Base-by-base conservation (phyloP, 2,329 filamentous ascomycete genomes). In the Aspergillus quadrilineatus region DNA sequence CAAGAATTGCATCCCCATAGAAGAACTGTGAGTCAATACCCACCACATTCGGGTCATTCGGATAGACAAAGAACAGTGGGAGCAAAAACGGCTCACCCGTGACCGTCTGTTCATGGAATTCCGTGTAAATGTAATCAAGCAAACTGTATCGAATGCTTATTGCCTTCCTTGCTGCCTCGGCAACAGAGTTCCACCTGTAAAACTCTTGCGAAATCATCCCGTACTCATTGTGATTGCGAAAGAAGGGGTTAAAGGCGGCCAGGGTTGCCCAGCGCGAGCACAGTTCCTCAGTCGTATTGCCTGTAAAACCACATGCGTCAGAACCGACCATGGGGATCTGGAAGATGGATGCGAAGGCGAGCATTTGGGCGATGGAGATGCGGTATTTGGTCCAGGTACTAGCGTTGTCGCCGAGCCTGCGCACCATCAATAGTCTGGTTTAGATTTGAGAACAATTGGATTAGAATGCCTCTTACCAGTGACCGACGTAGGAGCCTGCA, bases 71-170 rank as follows among this genome's bases (percentile, higher is more conserved):
- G 74, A 89, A 90, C 53, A 92, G 72, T 0, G 89, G 89, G 63
- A 84, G 85, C 53, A 91, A 75, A 60, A 85, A 77, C 0, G 89
- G 88, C 1, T 80, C 81, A 28, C 89, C 89, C 42, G 82, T 80
- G 15, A 76, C 66, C 22, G 79, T 82, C 68, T 89, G 83, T 56
- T 76, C 73, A 67, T 85, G 78, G 63, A 91, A 78, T 0, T 85
- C 83, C 0, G 89, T 92, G 77, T 93, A 92, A 57, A 90, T 79
- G 74, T 92, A 92, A 66, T 92, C 89, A 9, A 92, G 79, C 15
- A 92, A 78, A 30, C 82, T 80, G 75, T 92, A 92, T n/a, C 89
- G 82, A 46, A 86, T 85, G 28, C 81, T 81, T 64, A 92, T 90
- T 12, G 85, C 87, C 57, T 84, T 86, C 55, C 81, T 82, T 0